Conservation (phyloP, 176 grass and related monocot genomes). For the Bothriochloa decipiens region DNA sequence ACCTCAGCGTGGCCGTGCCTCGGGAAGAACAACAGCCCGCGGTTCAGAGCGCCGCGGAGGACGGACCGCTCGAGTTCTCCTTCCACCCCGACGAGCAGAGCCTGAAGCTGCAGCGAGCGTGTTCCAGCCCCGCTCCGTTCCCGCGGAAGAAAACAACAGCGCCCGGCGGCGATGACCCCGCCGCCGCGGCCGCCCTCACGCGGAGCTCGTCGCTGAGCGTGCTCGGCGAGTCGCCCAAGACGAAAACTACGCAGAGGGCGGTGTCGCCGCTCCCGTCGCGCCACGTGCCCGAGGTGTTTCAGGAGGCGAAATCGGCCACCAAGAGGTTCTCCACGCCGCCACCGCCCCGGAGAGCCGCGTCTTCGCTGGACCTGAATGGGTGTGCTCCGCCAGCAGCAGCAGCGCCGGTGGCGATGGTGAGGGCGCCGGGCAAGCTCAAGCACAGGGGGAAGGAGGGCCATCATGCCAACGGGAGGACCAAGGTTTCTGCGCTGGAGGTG, state of each 20-base stretch:
- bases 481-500: conserved; percentile 34
- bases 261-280: neutral
- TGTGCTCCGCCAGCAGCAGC: too few species aligned
- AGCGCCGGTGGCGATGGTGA: neutral
- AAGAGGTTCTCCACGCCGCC: conserved; percentile 83
- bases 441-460: conserved; percentile 53
- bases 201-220: conserved; percentile 3
- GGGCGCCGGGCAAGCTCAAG: conserved; percentile 52
- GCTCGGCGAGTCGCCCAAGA: neutral
- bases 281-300: conserved; percentile 39
- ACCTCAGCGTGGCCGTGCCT: conserved; percentile 21
- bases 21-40: neutral
- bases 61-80: conserved; percentile 45
- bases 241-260: neutral
- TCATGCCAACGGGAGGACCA: conserved; percentile 49
- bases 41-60: neutral
- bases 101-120: conserved; percentile 36
- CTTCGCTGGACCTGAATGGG: neutral
- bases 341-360: conserved; percentile 52
- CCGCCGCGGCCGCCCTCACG: neutral
- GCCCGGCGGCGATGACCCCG: neutral
- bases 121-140: conserved; percentile 24
- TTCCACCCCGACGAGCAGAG: conserved; percentile 53
- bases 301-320: conserved; percentile 63
- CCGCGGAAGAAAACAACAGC: conserved; percentile 26